Conservation (phyloP, 169 alveolate genomes). For the Blepharisma undulans region DNA sequence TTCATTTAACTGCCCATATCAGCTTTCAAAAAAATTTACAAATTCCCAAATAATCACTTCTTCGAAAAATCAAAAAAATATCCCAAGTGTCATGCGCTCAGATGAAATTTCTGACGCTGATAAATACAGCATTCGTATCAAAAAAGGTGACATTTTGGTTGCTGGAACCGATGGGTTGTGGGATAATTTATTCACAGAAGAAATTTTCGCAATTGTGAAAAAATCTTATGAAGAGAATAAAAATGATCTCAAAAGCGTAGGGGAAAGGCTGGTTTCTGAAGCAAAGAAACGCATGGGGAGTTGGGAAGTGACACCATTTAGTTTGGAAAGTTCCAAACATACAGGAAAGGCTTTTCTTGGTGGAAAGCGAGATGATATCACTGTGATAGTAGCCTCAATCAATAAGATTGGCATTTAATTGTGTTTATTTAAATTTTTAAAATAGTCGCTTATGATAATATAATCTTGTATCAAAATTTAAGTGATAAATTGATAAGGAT, state of each 20-base stretch:
- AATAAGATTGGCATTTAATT: neutral
- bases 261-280: neutral
- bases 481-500: too few relatives aligned
- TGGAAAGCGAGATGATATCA: neutral
- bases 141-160: neutral
- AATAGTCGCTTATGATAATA: neutral
- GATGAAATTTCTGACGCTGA: neutral
- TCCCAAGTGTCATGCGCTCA: neutral
- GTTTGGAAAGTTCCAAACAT: neutral
- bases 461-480: too few relatives aligned
- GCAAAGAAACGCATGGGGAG: neutral
- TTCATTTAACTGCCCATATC: neutral
- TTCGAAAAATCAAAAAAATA: neutral
- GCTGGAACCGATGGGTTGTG: slow-evolving; percentile 23
- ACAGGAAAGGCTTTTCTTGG: neutral
- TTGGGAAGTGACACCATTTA: neutral
- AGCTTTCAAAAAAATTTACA: neutral
- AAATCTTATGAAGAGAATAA: neutral
- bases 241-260: neutral
- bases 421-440: too few relatives aligned
- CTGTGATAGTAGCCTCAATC: slow-evolving; percentile 7
- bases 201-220: neutral
- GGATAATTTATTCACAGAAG: neutral
- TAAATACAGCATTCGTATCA: neutral
- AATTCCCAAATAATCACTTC: too few relatives aligned